Percentiles rank a stretch among this genome's conserved stretches.
phyloP scores from a whole-genome alignment of 2,329 filamentous ascomycete species.

The Lachnellula cervina region DNA sequence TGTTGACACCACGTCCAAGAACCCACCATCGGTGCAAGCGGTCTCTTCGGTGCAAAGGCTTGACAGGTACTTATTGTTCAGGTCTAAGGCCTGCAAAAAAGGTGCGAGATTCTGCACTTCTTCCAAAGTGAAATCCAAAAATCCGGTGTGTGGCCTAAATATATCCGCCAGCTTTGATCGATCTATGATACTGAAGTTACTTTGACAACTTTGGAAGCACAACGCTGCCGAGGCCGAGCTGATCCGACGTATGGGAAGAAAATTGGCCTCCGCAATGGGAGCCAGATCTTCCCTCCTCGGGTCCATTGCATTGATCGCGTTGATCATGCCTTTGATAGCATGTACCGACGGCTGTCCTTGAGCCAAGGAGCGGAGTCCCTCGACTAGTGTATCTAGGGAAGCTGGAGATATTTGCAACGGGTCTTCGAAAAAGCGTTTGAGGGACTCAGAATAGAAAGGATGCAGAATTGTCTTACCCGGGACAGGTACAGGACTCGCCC shows the following conservation, averaged over 20 bases:
- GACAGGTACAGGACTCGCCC: conserved; percentile 18
- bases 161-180: conserved; percentile 9
- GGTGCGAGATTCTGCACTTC: conserved; percentile 6
- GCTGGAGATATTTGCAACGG: conserved; percentile 14
- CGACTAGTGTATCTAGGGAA: conserved; percentile 10
- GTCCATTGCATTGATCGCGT: conserved; percentile 13
- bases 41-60: conserved; percentile 7
- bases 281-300: conserved; percentile 6
- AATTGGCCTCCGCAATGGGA: not conserved
- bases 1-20: conserved; percentile 4
- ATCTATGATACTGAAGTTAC: conserved; percentile 9
- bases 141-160: conserved; percentile 1
- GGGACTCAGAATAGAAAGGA: conserved; percentile 1
- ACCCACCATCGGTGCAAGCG: conserved; percentile 2
- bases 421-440: conserved; percentile 9
- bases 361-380: conserved; percentile 7
- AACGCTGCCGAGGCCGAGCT: not conserved
- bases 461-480: conserved; percentile 7
- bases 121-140: conserved; percentile 14
- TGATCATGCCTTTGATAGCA: conserved; percentile 10
- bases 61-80: conserved; percentile 8
- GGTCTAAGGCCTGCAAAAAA: conserved; percentile 6
- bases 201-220: not conserved
- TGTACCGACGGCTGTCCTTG: conserved; percentile 2
- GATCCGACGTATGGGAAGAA: conserved; percentile 7